Evolutionary conservation across 495 filamentous ascomycete genomes (phyloP).

Genomic region (Aspergillus funiculosus): DNA sequence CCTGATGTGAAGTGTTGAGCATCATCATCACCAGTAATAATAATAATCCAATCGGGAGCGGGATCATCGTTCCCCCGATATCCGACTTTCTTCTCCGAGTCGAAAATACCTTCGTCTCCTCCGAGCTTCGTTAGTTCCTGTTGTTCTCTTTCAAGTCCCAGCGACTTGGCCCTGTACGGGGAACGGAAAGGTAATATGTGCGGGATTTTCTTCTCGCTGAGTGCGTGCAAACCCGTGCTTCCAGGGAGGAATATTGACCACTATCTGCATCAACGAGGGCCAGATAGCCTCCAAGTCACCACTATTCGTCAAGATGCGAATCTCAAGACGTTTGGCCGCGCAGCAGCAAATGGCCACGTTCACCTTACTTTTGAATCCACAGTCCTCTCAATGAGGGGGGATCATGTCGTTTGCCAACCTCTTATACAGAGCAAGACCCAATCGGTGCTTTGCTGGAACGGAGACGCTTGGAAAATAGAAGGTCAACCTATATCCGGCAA

Average conservation of each 20-base stretch:
- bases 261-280: slow-evolving; percentile 46
- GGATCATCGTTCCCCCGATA: slow-evolving; percentile 27
- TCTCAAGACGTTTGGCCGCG: slow-evolving; percentile 5
- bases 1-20: slow-evolving; percentile 9
- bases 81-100: slow-evolving; percentile 11
- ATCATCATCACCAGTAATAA: slow-evolving; percentile 1
- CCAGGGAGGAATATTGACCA: slow-evolving; percentile 41
- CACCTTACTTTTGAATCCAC: slow-evolving; percentile 68
- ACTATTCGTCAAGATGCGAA: slow-evolving; percentile 8
- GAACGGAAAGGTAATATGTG: slow-evolving; percentile 44
- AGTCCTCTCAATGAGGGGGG: slow-evolving; percentile 79
- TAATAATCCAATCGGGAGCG: slow-evolving; percentile 7
- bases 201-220: slow-evolving; percentile 58
- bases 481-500: slow-evolving; percentile 54
- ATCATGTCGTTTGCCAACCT: slow-evolving; percentile 66
- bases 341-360: slow-evolving; percentile 1
- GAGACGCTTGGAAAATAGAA: slow-evolving; percentile 86
- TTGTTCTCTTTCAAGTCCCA: background rate
- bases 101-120: background rate
- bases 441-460: slow-evolving; percentile 92
- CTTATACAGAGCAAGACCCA: slow-evolving; percentile 53
- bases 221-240: slow-evolving; percentile 24
- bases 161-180: slow-evolving; percentile 1
- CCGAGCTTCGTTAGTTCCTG: background rate
- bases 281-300: slow-evolving; percentile 43